Evolutionary conservation across 805 yeast genomes (phyloP), one percentile per base, ranked within the genome.

Genomic region (Cyberlindnera xylosilytica): DNA sequence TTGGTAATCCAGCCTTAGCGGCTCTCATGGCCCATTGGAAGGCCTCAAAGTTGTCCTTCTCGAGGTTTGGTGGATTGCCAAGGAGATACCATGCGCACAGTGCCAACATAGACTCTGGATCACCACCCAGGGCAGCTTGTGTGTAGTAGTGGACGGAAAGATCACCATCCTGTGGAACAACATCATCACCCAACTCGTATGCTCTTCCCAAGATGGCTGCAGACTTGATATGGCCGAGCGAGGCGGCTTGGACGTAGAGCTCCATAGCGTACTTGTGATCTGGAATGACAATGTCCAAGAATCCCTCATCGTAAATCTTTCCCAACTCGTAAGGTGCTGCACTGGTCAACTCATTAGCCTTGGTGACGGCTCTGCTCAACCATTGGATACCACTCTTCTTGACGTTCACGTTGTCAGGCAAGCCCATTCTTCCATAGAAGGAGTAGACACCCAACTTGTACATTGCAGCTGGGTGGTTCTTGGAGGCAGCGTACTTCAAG

Each of bases 381-480:
- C 99, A 91, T 61, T 88, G 87, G 50, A 93, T 81, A 38, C 98
- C 99, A 54, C 80, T 80, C 55, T 83, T 86, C 56, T 88, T 85
- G 18, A 87, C 81, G 39, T 74, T 79, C 16, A 80, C 68, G 54
- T 78, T 83, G 44, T 74, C 72, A 1, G 83, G 69, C 26, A 91
- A 61, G 1, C 98, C 97, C 91, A 91, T 82, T 46, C 83, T 73
- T 4, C 87, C 80, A 57, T 88, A 78, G 64, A 84, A 93, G 29
- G 88, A 83, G 53, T 90, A 88, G 33, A 87, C 72, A 4, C 98
- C 99, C 50, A 89, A 70, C 60, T 90, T 87, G 68, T 83, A 85
- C 95, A 91, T 88, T 4, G 98, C 97, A n/a, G 95, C 90, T 0
- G 97, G 89, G 62, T 91, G 99, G 57, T 87, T 88, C 60, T 85